These are phyloP conservation scores for Stygiomarasmius scandens DNA, from an alignment of 1,284 basidiomycete species.

Conservation along the genomic window DNA sequence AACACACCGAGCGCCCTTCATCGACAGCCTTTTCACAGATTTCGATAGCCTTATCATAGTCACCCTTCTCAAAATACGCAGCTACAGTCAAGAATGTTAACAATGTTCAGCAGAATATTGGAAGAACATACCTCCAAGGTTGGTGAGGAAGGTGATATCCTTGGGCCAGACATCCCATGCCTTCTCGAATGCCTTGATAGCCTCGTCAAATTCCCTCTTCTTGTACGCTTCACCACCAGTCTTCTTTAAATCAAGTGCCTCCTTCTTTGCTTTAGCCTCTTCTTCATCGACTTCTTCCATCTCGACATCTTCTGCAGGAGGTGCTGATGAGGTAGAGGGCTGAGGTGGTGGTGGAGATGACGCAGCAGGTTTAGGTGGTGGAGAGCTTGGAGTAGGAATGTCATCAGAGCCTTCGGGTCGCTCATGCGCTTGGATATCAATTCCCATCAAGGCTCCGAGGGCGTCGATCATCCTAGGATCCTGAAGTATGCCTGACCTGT, in stretches of 20 bases:
- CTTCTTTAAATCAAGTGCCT: slow-evolving; percentile 78
- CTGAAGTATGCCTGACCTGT: slow-evolving; percentile 50
- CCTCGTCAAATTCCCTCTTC: slow-evolving; percentile 77
- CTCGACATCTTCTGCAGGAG: slow-evolving; percentile 59
- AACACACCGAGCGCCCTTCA: slow-evolving; percentile 77
- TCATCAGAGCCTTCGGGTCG: slow-evolving; percentile 87
- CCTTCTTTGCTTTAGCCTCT: slow-evolving; percentile 70
- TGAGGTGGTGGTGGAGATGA: slow-evolving; percentile 46
- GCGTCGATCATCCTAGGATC: slow-evolving; percentile 96
- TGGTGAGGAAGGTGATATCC: slow-evolving; percentile 93
- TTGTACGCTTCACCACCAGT: slow-evolving; percentile 87
- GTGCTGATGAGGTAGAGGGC: slow-evolving; percentile 34
- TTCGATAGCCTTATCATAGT: slow-evolving; percentile 91
- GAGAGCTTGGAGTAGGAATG: slow-evolving; percentile 59
- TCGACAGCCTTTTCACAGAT: slow-evolving; percentile 94
- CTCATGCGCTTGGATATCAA: slow-evolving; percentile 89
- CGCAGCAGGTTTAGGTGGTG: slow-evolving; percentile 43
- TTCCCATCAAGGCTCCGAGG: slow-evolving; percentile 90
- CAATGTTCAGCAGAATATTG: slow-evolving; percentile 4
- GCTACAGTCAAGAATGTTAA: slow-evolving; percentile 47
- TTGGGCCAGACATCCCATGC: slow-evolving; percentile 95
- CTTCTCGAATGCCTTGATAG: slow-evolving; percentile 74
- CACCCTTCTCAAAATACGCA: slow-evolving; percentile 91
- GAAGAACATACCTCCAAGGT: slow-evolving; percentile 70
- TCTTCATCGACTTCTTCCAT: slow-evolving; percentile 63